Evolutionary conservation across 805 yeast genomes (phyloP).

Genomic region (Candida krabiensis): DNA sequence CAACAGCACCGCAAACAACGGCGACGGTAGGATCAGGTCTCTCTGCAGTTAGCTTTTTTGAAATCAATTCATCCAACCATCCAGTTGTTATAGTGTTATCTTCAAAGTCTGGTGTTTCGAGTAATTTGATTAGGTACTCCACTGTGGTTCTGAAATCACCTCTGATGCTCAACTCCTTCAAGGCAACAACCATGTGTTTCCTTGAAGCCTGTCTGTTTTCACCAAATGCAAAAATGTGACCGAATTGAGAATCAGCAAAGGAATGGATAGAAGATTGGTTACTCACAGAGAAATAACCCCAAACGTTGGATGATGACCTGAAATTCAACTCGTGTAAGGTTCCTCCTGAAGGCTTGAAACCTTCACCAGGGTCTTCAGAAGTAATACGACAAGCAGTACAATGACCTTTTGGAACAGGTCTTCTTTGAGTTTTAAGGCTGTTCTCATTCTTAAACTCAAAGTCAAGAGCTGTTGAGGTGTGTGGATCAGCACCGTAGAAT

Average conservation of each 20-base stretch:
- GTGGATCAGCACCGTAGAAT: conserved; percentile 95
- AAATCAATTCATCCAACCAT: conserved; percentile 95
- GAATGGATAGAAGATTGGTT: conserved; percentile 97
- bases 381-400: conserved; percentile 99
- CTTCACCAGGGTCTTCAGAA: conserved; percentile 98
- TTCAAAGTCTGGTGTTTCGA: conserved; percentile 96
- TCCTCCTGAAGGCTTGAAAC: conserved; percentile 98
- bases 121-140: conserved; percentile 89
- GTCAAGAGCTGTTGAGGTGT: conserved; percentile 85
- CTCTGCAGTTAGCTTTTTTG: conserved; percentile 93
- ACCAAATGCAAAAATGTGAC: conserved; percentile 98
- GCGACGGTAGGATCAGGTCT: conserved; percentile 92
- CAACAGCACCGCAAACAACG: conserved; percentile 94
- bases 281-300: conserved; percentile 99
- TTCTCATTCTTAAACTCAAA: conserved; percentile 78
- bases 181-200: conserved; percentile 98
- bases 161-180: conserved; percentile 92
- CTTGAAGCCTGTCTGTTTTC: conserved; percentile 97
- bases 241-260: conserved; percentile 97
- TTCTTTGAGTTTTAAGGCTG: conserved; percentile 77
- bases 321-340: conserved; percentile 93
- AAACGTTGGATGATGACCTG: conserved; percentile 95
- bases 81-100: conserved; percentile 97
- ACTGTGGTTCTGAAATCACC: conserved; percentile 99
- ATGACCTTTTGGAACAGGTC: conserved; percentile 96